These are phyloP conservation scores for Syzygium aromaticum DNA, from an alignment of 345 rosid genomes.

Conservation along the genomic window DNA sequence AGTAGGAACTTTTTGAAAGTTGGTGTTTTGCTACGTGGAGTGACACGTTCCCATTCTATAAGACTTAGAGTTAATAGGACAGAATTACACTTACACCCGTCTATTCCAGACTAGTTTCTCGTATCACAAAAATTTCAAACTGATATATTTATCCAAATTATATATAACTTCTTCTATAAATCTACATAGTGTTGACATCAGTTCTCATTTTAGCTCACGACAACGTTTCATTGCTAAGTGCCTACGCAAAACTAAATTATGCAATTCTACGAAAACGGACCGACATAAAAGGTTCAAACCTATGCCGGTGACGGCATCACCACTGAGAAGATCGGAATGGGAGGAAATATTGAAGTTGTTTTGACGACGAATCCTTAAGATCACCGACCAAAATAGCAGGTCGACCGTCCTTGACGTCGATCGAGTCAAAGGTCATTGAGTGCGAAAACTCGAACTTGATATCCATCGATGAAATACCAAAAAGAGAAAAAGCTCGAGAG, in stretches of 20 bases:
- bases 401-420: background rate
- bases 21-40: background rate
- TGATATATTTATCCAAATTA: accelerated
- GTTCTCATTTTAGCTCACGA: accelerated
- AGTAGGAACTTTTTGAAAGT: background rate
- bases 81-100: accelerated
- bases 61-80: accelerated
- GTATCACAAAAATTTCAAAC: accelerated
- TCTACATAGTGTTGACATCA: background rate
- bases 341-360: background rate
- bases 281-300: background rate
- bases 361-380: accelerated
- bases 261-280: background rate
- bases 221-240: background rate
- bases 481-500: background rate
- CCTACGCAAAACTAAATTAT: accelerated
- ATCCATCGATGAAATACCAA: background rate
- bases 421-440: background rate
- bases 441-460: background rate
- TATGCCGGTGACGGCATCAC: accelerated
- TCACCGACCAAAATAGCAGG: background rate
- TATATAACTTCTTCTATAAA: background rate
- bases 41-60: background rate
- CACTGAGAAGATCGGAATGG: background rate
- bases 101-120: accelerated